These are phyloP conservation scores for Aegilops bicornis DNA, from an alignment of 176 grass and related monocot species.

Conservation along the genomic window DNA sequence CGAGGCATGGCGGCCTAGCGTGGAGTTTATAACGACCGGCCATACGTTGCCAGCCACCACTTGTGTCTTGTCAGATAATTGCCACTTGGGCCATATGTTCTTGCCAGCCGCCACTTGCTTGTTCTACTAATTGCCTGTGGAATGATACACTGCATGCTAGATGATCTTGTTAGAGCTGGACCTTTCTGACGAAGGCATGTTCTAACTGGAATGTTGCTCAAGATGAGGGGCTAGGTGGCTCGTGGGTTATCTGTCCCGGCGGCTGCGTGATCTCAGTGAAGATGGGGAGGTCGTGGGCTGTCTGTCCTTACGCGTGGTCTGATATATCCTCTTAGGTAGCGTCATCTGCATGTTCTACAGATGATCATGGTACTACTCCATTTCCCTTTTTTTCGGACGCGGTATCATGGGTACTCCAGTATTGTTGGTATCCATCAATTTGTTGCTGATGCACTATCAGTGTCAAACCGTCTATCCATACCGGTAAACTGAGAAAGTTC, in stretches of 20 bases:
- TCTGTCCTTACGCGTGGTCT: neutral
- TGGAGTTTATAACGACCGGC: neutral
- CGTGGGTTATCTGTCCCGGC: neutral
- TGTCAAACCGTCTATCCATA: neutral
- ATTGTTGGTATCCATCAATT: neutral
- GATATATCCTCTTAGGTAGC: neutral
- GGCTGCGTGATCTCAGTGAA: conserved; percentile 2
- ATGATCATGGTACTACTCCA: neutral
- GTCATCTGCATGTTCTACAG: neutral
- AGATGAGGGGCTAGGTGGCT: neutral
- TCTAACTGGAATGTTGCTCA: neutral
- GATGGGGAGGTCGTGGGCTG: neutral
- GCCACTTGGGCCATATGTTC: neutral
- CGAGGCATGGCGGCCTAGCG: no score
- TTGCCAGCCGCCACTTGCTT: neutral
- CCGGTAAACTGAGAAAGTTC: neutral
- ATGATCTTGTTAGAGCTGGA: neutral
- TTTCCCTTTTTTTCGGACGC: no score
- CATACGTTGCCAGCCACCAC: neutral
- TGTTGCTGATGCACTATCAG: neutral
- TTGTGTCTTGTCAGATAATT: neutral
- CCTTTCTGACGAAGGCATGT: neutral
- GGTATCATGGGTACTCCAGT: neutral
- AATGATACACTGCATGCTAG: neutral
- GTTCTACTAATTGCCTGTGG: neutral